Evolutionary conservation across 306 rosid species (phyloP).

Genomic region (Inga laurina): DNA sequence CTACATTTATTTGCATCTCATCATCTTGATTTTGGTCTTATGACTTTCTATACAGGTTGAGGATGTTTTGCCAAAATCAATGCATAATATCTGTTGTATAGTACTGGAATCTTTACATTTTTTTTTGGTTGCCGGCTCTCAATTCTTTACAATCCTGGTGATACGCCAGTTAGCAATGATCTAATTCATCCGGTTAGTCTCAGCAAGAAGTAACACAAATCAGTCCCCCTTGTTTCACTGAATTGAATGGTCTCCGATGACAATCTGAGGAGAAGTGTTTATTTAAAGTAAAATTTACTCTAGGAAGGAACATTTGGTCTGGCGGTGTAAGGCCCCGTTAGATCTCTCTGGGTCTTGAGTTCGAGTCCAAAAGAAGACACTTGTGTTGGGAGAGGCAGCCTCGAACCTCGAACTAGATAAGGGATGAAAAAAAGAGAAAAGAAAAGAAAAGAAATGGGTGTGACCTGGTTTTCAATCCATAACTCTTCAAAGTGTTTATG

Average conservation of each 20-base stretch:
- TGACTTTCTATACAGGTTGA: slow-evolving; percentile 16
- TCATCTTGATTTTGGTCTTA: slow-evolving; percentile 1
- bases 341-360: no score
- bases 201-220: not conserved
- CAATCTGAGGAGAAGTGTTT: not conserved
- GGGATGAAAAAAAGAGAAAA: no score
- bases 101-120: not conserved
- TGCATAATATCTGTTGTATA: not conserved
- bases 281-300: not conserved
- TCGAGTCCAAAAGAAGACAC: no score
- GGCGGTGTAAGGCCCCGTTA: no score
- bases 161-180: not conserved
- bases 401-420: no score
- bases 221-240: not conserved
- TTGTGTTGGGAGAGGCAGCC: no score
- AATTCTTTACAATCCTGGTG: not conserved
- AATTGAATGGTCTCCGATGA: slow-evolving; percentile 2
- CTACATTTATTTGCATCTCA: not conserved
- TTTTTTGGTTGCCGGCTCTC: not conserved
- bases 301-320: not conserved
- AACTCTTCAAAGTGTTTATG: not conserved
- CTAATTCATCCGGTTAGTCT: slow-evolving; percentile 10
- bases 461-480: not conserved
- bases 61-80: slow-evolving; percentile 24
- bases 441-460: not conserved